phyloP scores from a whole-genome alignment of 2,329 filamentous ascomycete species.

The Hypoxylon sp. region DNA sequence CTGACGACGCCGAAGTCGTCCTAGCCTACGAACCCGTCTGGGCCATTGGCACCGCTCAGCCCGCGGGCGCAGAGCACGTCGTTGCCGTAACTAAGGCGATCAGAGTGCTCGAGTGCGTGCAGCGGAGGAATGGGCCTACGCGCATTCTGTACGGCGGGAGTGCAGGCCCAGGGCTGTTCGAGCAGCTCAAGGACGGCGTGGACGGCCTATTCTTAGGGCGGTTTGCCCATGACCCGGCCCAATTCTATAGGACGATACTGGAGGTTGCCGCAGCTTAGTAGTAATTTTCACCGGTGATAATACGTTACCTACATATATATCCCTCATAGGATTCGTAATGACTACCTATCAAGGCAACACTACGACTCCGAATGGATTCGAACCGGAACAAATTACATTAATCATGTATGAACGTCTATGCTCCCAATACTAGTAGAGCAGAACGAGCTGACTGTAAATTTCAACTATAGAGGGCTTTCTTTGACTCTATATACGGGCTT shows the following conservation, averaged over 20 bases:
- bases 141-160: constrained; percentile 87
- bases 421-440: not conserved
- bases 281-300: not conserved
- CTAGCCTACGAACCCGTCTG: constrained; percentile 91
- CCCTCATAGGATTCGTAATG: no score
- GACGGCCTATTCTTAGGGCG: constrained; percentile 87
- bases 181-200: constrained; percentile 75
- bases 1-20: constrained; percentile 76
- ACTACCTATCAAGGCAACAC: not conserved
- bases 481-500: constrained; percentile 24
- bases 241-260: constrained; percentile 78
- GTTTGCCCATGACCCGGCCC: constrained; percentile 83
- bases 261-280: constrained; percentile 72
- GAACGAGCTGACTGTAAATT: constrained; percentile 10
- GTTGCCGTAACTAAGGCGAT: constrained; percentile 77
- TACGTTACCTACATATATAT: not conserved
- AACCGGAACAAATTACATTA: no score
- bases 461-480: constrained; percentile 24
- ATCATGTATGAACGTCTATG: not conserved
- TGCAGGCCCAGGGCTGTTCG: constrained; percentile 83
- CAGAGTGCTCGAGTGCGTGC: constrained; percentile 66
- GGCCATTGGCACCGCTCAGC: constrained; percentile 84
- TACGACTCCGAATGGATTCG: not conserved
- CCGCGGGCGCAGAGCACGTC: constrained; percentile 80
- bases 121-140: constrained; percentile 67